phyloP scores from a whole-genome alignment of 352 stramenopile genomes.

The Phytophthora citrophthora region DNA sequence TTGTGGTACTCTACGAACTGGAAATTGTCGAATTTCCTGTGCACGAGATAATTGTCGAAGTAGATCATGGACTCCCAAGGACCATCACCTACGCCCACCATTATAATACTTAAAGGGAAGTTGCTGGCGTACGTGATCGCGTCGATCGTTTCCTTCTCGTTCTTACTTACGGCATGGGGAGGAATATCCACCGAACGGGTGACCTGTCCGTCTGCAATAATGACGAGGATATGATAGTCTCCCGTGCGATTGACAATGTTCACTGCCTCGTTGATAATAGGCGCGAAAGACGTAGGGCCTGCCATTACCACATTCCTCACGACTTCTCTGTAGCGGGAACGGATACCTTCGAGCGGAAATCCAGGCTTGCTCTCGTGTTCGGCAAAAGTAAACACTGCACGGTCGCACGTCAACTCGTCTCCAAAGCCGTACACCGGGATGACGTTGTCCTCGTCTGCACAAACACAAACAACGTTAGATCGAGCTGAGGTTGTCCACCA shows the following conservation, averaged over 20 bases:
- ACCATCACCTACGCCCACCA: conserved; percentile 82
- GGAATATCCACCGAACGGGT: conserved; percentile 85
- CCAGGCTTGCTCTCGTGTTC: conserved; percentile 41
- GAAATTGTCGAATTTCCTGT: conserved; percentile 89
- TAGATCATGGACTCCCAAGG: conserved; percentile 86
- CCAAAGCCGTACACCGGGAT: conserved; percentile 89
- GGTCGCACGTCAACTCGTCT: conserved; percentile 79
- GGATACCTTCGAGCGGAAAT: conserved; percentile 74
- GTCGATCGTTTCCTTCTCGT: conserved; percentile 89
- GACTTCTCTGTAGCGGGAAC: conserved; percentile 71
- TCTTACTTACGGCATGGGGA: conserved; percentile 75
- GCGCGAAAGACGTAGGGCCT: conserved; percentile 85
- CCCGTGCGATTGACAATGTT: conserved; percentile 81
- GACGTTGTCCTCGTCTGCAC: conserved; percentile 81
- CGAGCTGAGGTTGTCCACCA: conserved; percentile 1
- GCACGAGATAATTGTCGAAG: conserved; percentile 79
- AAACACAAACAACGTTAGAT: conserved; percentile 15
- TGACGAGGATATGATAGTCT: conserved; percentile 88
- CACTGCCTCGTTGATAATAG: conserved; percentile 86
- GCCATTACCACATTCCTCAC: conserved; percentile 80
- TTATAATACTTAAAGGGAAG: conserved; percentile 82
- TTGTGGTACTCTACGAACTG: conserved; percentile 89
- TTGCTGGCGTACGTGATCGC: conserved; percentile 84
- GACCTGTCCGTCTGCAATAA: conserved; percentile 89
- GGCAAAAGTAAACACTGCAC: conserved; percentile 79